phyloP scores from a whole-genome alignment of 2,329 filamentous ascomycete species.

The Aspergillus tamarii region DNA sequence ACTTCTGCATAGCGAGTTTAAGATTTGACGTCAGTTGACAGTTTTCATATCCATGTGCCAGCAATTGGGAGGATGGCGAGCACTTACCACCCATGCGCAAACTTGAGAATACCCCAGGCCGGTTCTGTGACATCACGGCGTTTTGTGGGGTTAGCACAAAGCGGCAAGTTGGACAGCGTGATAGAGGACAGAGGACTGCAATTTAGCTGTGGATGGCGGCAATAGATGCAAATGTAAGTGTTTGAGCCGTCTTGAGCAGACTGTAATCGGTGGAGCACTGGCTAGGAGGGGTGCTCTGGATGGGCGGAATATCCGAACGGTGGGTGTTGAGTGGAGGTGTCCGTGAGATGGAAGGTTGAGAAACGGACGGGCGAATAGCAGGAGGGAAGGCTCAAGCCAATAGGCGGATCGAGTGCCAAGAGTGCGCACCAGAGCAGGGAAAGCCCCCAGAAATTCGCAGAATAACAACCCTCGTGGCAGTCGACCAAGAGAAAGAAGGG shows the following conservation, averaged over 20 bases:
- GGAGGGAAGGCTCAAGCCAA: slow-evolving; percentile 28
- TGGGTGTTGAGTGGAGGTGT: slow-evolving; percentile 35
- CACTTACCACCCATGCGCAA: slow-evolving; percentile 96
- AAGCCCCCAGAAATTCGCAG: slow-evolving; percentile 19
- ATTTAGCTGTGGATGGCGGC: slow-evolving; percentile 51
- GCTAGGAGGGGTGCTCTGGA: slow-evolving; percentile 35
- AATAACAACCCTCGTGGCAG: slow-evolving; percentile 14
- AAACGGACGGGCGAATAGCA: slow-evolving; percentile 31
- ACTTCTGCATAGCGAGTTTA: slow-evolving; percentile 66
- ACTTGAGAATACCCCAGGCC: slow-evolving; percentile 83
- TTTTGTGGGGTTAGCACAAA: slow-evolving; percentile 26
- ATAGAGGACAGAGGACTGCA: slow-evolving; percentile 46
- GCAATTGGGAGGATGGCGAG: slow-evolving; percentile 24
- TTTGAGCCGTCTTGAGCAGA: slow-evolving; percentile 60
- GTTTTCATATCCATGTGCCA: slow-evolving; percentile 19
- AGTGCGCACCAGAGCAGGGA: slow-evolving; percentile 26
- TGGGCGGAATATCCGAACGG: slow-evolving; percentile 40
- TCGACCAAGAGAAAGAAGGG: slow-evolving; percentile 12
- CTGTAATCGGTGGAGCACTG: slow-evolving; percentile 36
- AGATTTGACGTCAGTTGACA: slow-evolving; percentile 21
- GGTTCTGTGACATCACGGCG: slow-evolving; percentile 79
- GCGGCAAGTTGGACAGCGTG: slow-evolving; percentile 30
- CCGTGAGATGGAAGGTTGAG: slow-evolving; percentile 40
- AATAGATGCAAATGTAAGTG: slow-evolving; percentile 41
- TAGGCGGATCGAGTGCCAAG: slow-evolving; percentile 33